Evolutionary conservation across 2,329 filamentous ascomycete genomes (phyloP), one percentile per base, ranked within the genome.

Genomic region (Penicillium sp.): DNA sequence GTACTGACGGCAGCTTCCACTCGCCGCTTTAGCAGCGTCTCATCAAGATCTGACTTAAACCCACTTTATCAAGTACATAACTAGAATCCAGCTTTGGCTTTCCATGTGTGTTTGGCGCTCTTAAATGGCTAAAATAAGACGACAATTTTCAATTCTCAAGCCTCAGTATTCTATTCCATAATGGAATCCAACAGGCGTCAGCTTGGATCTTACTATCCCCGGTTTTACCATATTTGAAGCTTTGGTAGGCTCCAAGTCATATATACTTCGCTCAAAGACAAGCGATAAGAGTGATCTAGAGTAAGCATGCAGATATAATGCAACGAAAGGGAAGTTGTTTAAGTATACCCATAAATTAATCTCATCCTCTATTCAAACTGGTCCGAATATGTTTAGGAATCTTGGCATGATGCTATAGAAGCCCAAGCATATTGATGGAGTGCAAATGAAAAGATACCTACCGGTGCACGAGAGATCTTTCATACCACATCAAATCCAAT

Each of bases 1-100:
- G 59, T 52, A 48, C 40, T 35, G 20, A 55, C 23, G 47, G 52
- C 57, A 50, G 23, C 53, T 57, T 50, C 28, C 48, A 30, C 49
- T 42, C 43, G 46, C 24, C 46, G 20, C 47, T 57, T 48, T 42
- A 57, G 51, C 49, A 54, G 57, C 56, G 28, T 35, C 30, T 21
- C n/a, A n/a, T 50, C 42, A 46, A 42, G 30, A 2, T 33, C 14
- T n/a, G 20, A 18, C n/a, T 23, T 30, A 4, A 33, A 21, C n/a
- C n/a, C n/a, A n/a, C n/a, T 43, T 55, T 20, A 52, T 21, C 47
- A n/a, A 7, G 57, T 61, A 52, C 18, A 43, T 43, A 9, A 43
- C 45, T 47, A 47, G 45, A 24, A 23, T 47, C 45, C 45, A 47
- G 45, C 24, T 26, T 28, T 47, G 23, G 46, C 46, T 30, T 30